Conservation (phyloP, 2,329 filamentous ascomycete species). For the Fusarium phyllophilum region DNA sequence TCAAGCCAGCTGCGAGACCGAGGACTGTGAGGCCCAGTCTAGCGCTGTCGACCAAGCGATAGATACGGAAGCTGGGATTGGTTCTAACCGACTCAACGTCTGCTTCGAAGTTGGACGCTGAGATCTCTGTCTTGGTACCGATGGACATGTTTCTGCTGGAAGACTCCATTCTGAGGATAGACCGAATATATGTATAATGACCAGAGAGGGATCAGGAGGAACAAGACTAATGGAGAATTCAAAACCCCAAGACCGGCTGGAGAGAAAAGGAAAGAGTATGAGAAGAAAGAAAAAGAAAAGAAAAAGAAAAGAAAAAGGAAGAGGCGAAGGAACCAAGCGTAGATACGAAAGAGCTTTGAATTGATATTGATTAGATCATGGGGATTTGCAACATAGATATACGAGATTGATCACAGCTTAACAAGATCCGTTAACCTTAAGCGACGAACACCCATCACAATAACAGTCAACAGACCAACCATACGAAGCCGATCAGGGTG, state of each 20-base stretch:
- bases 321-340: neutral
- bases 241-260: conserved; percentile 24
- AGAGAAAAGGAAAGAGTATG: conserved; percentile 13
- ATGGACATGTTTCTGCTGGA: conserved; percentile 39
- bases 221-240: conserved; percentile 5
- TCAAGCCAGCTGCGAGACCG: conserved; percentile 61
- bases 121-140: conserved; percentile 52
- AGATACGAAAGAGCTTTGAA: neutral
- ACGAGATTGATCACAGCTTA: conserved; percentile 30
- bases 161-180: conserved; percentile 21
- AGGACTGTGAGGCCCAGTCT: conserved; percentile 61
- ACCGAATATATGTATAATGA: neutral
- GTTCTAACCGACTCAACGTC: conserved; percentile 52
- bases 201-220: neutral
- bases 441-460: conserved; percentile 22
- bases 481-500: conserved; percentile 14
- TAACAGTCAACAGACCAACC: conserved; percentile 31
- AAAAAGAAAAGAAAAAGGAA: conserved; percentile 5
- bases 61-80: conserved; percentile 51
- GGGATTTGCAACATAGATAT: conserved; percentile 36
- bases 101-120: conserved; percentile 61
- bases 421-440: conserved; percentile 18
- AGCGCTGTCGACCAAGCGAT: conserved; percentile 56
- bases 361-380: neutral
- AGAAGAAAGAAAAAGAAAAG: too few relatives aligned